These are phyloP conservation scores for Pyrenophora graminea DNA, from an alignment of 2,329 filamentous ascomycete genomes.

Conservation along the genomic window DNA sequence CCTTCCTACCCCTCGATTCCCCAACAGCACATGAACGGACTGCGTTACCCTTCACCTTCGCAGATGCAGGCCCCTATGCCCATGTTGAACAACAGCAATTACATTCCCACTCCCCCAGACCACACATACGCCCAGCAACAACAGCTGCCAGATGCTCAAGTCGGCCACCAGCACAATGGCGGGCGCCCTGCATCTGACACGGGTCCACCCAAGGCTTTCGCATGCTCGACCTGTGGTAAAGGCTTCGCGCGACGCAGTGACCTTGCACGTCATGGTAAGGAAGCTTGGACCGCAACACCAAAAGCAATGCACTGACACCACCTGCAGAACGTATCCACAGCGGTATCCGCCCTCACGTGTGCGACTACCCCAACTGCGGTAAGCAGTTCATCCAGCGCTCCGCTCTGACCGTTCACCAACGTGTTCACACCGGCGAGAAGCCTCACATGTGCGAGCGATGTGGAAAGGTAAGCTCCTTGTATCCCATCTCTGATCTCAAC, in stretches of 20 bases:
- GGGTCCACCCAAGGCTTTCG: conserved; percentile 73
- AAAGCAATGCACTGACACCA: conserved; percentile 37
- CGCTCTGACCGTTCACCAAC: conserved; percentile 90
- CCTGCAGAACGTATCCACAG: conserved; percentile 88
- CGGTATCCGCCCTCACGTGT: conserved; percentile 87
- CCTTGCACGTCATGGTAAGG: conserved; percentile 87
- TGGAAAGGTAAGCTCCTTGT: conserved; percentile 72
- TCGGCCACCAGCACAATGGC: conserved; percentile 48
- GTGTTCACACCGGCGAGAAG: conserved; percentile 97
- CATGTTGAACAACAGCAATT: conserved; percentile 61
- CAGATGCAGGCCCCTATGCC: conserved; percentile 58
- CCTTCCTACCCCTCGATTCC: conserved; percentile 55
- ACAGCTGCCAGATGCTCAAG: conserved; percentile 44
- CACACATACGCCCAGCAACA: conserved; percentile 52
- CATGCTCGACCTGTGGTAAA: conserved; percentile 87
- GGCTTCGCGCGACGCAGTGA: conserved; percentile 93
- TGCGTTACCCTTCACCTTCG: conserved; percentile 59
- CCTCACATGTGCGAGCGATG: conserved; percentile 97
- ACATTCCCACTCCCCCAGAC: conserved; percentile 56
- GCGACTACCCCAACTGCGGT: conserved; percentile 83
- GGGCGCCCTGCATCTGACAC: conserved; percentile 52
- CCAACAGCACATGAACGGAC: conserved; percentile 55
- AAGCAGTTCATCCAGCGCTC: conserved; percentile 98
- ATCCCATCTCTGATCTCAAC: background rate
- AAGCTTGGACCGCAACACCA: conserved; percentile 42